Evolutionary conservation across 164 flowering plant species (phyloP).

Genomic region (Chimonanthus praecox): DNA sequence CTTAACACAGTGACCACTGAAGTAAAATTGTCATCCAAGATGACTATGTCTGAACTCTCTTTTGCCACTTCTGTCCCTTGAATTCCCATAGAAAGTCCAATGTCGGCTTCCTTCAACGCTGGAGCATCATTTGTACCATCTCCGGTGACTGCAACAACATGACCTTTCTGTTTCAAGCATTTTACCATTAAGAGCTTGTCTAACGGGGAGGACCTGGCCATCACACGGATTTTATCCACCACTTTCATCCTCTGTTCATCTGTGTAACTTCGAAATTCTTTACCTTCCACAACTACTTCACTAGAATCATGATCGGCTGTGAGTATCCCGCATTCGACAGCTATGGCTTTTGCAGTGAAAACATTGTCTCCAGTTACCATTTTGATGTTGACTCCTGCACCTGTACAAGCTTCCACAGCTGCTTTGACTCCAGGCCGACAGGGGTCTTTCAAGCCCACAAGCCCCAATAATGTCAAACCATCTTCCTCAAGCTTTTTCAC

Average conservation of each 20-base stretch:
- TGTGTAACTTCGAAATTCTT: constrained; percentile 27
- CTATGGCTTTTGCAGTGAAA: constrained; percentile 60
- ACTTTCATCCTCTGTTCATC: constrained; percentile 27
- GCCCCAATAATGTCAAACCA: constrained; percentile 34
- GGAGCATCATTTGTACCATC: constrained; percentile 59
- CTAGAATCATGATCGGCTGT: constrained; percentile 15
- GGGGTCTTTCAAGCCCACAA: constrained; percentile 58
- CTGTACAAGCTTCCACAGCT: constrained; percentile 45
- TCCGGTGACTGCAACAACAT: constrained; percentile 42
- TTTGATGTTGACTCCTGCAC: constrained; percentile 47
- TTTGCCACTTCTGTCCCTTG: constrained; percentile 37
- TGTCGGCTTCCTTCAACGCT: constrained; percentile 36
- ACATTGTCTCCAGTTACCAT: constrained; percentile 70
- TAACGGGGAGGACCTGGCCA: constrained; percentile 39
- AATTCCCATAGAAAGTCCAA: constrained; percentile 42
- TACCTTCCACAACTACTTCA: constrained; percentile 33
- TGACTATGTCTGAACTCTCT: constrained; percentile 34
- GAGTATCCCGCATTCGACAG: constrained; percentile 59
- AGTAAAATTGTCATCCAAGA: constrained; percentile 37
- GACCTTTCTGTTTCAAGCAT: constrained; percentile 32
- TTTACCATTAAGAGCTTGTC: constrained; percentile 45
- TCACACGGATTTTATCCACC: constrained; percentile 30
- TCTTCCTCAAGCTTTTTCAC: constrained; percentile 22
- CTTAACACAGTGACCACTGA: constrained; percentile 31
- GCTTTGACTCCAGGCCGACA: constrained; percentile 47